phyloP scores from a whole-genome alignment of 805 yeast genomes.

The Candida suzukii region DNA sequence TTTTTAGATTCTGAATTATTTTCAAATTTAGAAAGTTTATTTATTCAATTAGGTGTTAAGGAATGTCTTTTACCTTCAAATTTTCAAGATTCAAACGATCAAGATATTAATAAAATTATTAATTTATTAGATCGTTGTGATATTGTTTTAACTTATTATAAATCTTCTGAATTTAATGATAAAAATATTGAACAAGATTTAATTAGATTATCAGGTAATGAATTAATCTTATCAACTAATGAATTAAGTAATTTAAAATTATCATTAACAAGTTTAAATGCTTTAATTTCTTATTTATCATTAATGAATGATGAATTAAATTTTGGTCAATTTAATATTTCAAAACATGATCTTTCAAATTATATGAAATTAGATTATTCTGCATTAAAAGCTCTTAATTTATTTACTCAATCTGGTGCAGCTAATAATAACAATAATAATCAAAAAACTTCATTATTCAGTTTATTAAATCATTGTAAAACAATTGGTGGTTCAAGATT shows the following conservation, averaged over 20 bases:
- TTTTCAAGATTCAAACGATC: conserved; percentile 33
- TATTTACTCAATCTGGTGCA: conserved; percentile 57
- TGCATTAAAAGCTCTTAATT: conserved; percentile 79
- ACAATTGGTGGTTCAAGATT: conserved; percentile 85
- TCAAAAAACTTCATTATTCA: conserved; percentile 54
- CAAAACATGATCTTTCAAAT: conserved; percentile 64
- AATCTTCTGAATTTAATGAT: conserved; percentile 48
- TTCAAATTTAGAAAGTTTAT: conserved; percentile 76
- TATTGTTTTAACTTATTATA: conserved; percentile 57
- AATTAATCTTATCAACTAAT: conserved; percentile 46
- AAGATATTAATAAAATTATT: conserved; percentile 56
- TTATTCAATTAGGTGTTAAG: conserved; percentile 84
- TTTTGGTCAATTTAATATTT: conserved; percentile 48
- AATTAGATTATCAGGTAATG: conserved; percentile 56
- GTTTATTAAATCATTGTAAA: conserved; percentile 81
- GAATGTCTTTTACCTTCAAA: conserved; percentile 62
- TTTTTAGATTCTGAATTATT: conserved; percentile 83
- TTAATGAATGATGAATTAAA: conserved; percentile 51
- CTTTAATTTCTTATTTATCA: conserved; percentile 62
- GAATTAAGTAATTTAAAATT: conserved; percentile 41
- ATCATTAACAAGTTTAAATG: conserved; percentile 59
- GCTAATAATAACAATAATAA: conserved; percentile 35
- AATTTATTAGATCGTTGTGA: conserved; percentile 76
- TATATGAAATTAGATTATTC: conserved; percentile 89
- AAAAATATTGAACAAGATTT: conserved; percentile 77